Percentiles rank a stretch among this genome's conserved stretches.
phyloP scores from a whole-genome alignment of 306 rosid species.

The Echinosophora koreensis region DNA sequence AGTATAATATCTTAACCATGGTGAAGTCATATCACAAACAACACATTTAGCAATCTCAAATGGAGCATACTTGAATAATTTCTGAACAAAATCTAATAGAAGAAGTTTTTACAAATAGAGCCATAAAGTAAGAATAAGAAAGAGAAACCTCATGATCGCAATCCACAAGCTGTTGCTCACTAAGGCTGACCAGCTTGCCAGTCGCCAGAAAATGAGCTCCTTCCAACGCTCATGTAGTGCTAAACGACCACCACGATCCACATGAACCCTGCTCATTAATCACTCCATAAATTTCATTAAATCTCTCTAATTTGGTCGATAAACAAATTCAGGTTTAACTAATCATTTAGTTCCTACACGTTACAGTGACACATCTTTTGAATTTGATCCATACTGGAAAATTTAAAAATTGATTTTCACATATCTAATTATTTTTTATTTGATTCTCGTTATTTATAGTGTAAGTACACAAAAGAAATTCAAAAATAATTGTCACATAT shows the following conservation, averaged over 20 bases:
- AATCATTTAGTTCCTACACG: too few species aligned
- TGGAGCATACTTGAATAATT: too few species aligned
- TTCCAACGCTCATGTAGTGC: conserved; percentile 82
- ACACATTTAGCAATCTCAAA: background rate
- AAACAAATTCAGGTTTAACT: too few species aligned
- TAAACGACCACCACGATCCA: conserved; percentile 92
- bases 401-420: too few species aligned
- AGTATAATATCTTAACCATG: background rate
- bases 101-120: background rate
- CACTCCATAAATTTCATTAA: background rate
- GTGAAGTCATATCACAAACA: background rate
- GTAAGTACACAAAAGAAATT: too few species aligned
- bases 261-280: conserved; percentile 65
- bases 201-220: conserved; percentile 79
- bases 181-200: conserved; percentile 74
- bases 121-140: conserved; percentile 1
- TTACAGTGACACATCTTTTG: too few species aligned
- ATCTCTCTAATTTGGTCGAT: too few species aligned
- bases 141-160: conserved; percentile 85
- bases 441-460: too few species aligned
- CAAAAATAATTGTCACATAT: too few species aligned
- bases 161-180: conserved; percentile 93
- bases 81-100: too few species aligned
- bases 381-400: too few species aligned
- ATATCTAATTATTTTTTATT: too few species aligned